Conservation (phyloP, 306 rosid genomes). For the Ormosia semicastrata region DNA sequence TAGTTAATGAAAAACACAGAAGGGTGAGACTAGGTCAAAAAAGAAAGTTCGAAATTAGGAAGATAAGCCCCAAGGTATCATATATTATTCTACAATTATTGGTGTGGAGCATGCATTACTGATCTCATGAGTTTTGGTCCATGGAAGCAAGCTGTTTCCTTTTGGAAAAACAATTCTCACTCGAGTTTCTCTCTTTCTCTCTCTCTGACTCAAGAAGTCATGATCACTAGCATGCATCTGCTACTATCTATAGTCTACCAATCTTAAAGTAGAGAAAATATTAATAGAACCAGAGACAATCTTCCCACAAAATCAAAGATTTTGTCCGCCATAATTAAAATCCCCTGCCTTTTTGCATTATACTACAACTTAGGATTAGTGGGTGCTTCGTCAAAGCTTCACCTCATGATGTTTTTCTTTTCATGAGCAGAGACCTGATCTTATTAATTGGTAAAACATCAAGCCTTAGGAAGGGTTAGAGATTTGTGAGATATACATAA, state of each 20-base stretch:
- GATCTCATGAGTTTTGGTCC: constrained; percentile 44
- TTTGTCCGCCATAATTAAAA: constrained; percentile 77
- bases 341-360: constrained; percentile 44
- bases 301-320: constrained; percentile 74
- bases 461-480: no score
- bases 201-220: constrained; percentile 52
- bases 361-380: constrained; percentile 36
- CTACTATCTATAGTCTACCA: constrained; percentile 40
- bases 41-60: constrained; percentile 31
- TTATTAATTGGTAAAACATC: no score
- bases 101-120: constrained; percentile 52
- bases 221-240: constrained; percentile 53
- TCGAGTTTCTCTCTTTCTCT: constrained; percentile 37
- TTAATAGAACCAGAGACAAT: constrained; percentile 49
- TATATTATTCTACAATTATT: constrained; percentile 78
- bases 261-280: constrained; percentile 37
- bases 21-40: constrained; percentile 54
- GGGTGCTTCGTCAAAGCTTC: no score
- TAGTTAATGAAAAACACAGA: constrained; percentile 21
- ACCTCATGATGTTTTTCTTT: no score
- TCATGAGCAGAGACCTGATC: no score
- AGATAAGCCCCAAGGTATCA: constrained; percentile 39
- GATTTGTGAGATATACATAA: no score
- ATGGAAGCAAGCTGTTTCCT: constrained; percentile 68
- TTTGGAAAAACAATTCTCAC: constrained; percentile 45